phyloP scores from a whole-genome alignment of 257 asterid species.

The Ajuga chamaepitys region DNA sequence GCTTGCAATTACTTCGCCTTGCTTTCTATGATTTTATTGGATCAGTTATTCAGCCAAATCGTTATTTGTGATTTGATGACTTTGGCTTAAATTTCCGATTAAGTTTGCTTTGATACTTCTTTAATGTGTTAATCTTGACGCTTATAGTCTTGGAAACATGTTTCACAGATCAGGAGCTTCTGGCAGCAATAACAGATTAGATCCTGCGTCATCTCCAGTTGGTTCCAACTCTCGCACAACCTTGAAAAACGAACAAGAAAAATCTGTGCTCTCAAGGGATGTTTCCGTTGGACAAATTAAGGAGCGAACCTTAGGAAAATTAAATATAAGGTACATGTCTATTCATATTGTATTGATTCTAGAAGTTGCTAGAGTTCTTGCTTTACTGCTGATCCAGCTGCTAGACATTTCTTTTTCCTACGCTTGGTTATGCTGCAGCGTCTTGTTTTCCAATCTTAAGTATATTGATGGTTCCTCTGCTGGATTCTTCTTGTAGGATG shows the following conservation, averaged over 20 bases:
- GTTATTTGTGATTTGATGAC: neutral
- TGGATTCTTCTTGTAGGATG: slow-evolving; percentile 42
- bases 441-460: neutral
- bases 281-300: slow-evolving; percentile 45
- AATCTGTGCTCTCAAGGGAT: slow-evolving; percentile 56
- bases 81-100: slow-evolving; percentile 7
- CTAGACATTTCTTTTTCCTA: slow-evolving; percentile 6
- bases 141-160: slow-evolving; percentile 17
- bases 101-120: slow-evolving; percentile 2
- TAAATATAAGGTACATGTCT: slow-evolving; percentile 55
- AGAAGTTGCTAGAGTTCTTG: neutral
- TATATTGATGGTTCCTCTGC: neutral
- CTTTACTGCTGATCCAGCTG: neutral
- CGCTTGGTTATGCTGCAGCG: neutral
- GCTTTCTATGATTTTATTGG: slow-evolving; percentile 3
- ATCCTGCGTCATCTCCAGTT: slow-evolving; percentile 48
- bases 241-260: slow-evolving; percentile 69
- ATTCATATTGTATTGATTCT: slow-evolving; percentile 1
- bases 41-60: neutral
- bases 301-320: slow-evolving; percentile 58
- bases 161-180: slow-evolving; percentile 56
- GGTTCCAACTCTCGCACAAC: slow-evolving; percentile 57
- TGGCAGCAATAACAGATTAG: slow-evolving; percentile 47
- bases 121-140: neutral
- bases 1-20: slow-evolving; percentile 1